phyloP scores from a whole-genome alignment of 108 stramenopile species.

The Conticribra guillardii region DNA sequence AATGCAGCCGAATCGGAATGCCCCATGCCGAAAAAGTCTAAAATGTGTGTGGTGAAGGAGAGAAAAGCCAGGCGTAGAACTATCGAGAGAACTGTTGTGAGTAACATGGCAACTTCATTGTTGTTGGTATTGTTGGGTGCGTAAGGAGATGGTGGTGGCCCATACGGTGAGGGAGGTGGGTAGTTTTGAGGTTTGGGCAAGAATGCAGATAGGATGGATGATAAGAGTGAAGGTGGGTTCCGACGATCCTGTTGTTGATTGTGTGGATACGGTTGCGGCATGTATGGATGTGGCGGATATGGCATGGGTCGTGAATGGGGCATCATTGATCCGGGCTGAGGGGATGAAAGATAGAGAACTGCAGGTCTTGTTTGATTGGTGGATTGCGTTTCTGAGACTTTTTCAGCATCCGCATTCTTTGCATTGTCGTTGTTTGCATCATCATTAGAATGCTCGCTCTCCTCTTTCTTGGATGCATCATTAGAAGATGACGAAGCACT shows the following conservation, averaged over 20 bases:
- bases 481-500: neutral
- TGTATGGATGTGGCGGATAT: neutral
- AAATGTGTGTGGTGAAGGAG: slow-evolving; percentile 43
- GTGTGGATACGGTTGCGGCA: neutral
- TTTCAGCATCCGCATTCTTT: neutral
- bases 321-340: neutral
- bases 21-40: slow-evolving; percentile 50
- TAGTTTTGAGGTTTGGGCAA: slow-evolving; percentile 24
- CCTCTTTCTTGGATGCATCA: neutral
- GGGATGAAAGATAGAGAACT: neutral
- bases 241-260: neutral
- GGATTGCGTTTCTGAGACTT: neutral
- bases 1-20: slow-evolving; percentile 54
- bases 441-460: too few species aligned
- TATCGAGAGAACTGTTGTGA: slow-evolving; percentile 22
- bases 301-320: neutral
- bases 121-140: slow-evolving; percentile 14
- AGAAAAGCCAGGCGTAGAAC: slow-evolving; percentile 48
- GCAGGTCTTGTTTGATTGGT: neutral
- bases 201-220: slow-evolving; percentile 34
- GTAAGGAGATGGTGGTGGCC: slow-evolving; percentile 19
- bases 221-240: slow-evolving; percentile 35
- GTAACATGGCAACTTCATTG: slow-evolving; percentile 11
- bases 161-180: slow-evolving; percentile 28
- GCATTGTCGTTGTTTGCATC: neutral